Percentiles rank a stretch among this genome's conserved stretches.
Conservation (phyloP, 441 rosid genomes). For the Populus hybrid region DNA sequence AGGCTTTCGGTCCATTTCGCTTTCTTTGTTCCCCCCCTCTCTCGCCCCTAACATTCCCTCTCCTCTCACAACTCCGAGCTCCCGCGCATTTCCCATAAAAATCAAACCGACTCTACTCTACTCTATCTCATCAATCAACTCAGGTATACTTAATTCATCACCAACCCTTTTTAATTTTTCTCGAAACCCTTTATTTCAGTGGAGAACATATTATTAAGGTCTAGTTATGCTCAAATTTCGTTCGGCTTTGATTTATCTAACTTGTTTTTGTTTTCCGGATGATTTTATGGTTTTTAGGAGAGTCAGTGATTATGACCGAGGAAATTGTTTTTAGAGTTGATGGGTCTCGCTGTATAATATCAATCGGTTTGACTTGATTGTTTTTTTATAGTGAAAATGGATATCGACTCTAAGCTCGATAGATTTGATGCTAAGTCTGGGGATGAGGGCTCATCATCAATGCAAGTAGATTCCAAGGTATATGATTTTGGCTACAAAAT, state of each 20-base stretch:
- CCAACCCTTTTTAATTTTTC: neutral
- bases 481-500: neutral
- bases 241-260: neutral
- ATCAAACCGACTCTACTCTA: neutral
- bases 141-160: neutral
- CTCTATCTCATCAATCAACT: neutral
- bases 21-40: neutral
- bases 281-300: neutral
- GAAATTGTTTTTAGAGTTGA: neutral
- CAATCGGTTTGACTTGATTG: neutral
- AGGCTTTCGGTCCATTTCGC: neutral
- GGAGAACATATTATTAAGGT: neutral
- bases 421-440: conserved; percentile 29
- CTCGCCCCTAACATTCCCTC: neutral
- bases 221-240: neutral
- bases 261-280: neutral
- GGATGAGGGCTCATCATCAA: conserved; percentile 32
- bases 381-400: conserved; percentile 31
- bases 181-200: neutral
- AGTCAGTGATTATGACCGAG: neutral
- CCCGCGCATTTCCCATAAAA: neutral
- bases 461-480: conserved; percentile 51
- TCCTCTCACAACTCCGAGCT: neutral
- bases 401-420: conserved; percentile 37
- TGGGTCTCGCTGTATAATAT: neutral